Base-by-base conservation (phyloP, 176 grass and related monocot species). In the Musa itinerans region DNA sequence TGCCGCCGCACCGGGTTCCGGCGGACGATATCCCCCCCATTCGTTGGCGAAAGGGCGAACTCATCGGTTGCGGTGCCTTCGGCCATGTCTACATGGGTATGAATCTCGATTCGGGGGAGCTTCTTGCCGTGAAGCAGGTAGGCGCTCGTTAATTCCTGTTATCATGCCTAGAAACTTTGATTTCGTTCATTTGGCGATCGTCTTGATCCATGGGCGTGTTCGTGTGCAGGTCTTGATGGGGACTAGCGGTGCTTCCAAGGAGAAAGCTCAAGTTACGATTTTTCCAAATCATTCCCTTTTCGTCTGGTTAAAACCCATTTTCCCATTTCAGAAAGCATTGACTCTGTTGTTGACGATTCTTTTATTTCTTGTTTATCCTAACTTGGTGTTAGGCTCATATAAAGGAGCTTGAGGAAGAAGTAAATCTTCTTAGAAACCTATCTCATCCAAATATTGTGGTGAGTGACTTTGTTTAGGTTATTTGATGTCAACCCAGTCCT, bases 51-150 rank as follows among this genome's bases (percentile, higher is more conserved):
- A 99, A 99, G 88, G 95, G 95, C 8, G 90, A 94, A 69, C 69
- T 93, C 48, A 93, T 99, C 65, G 95, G 95, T 19, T 85, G 78
- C 34, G 95, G 95, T 11, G 95, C 95, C 0, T 99, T 89, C 53
- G 95, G 95, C 24, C 95, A 94, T 72, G 95, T 99, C 68, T 99
- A 89, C 77, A 92, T 99, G 84, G 95, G 95, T 51, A 94, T 99
- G 95, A 99, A 99, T 81, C 88, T 99, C 29, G 95, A 99, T 79
- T 94, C 95, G 26, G 95, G 95, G 22, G 95, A 99, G 78, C 87
- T 99, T 54, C 86, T 99, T 68, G 95, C 95, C 54, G 88, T 94
- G 11, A 99, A 99, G 73, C 88, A 94, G 95, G 95, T 99, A 43
- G 11, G 11, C 14, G 13, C 54, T 54, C 3, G 12, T 51, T 73